Percentiles rank a stretch among this genome's conserved stretches.
Conservation (phyloP, 164 flowering plant species). For the Vitis vinifera region DNA sequence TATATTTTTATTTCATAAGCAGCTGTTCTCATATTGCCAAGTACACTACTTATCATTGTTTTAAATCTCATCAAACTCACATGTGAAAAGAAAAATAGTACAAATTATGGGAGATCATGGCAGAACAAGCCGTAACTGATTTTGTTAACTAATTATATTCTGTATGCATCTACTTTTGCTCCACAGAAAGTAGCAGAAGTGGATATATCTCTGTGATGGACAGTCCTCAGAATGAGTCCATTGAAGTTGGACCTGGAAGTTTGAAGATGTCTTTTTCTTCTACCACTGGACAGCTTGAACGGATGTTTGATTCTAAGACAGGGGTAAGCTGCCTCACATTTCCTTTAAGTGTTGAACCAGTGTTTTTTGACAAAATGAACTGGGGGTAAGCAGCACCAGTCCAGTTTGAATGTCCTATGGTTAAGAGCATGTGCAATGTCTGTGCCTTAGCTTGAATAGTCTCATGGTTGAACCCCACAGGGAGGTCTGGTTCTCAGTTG, state of each 20-base stretch:
- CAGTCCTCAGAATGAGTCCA: conserved; percentile 40
- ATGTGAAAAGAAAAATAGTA: background rate
- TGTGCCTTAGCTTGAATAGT: no score
- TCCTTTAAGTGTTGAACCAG: background rate
- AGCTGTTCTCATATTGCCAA: background rate
- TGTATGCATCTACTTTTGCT: background rate
- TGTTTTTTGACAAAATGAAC: no score
- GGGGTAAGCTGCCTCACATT: conserved; percentile 48
- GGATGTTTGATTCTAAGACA: conserved; percentile 59
- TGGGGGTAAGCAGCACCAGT: no score
- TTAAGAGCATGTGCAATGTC: no score
- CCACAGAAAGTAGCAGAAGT: conserved; percentile 28
- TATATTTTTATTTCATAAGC: background rate
- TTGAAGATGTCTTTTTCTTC: conserved; percentile 72
- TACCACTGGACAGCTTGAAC: conserved; percentile 59
- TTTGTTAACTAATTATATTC: background rate
- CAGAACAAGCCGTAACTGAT: background rate
- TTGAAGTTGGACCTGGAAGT: conserved; percentile 78
- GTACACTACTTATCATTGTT: background rate
- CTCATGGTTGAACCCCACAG: no score
- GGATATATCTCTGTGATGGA: conserved; percentile 21
- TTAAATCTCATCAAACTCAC: background rate
- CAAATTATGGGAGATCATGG: no score
- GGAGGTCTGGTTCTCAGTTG: no score
- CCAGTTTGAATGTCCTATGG: no score